Conservation (phyloP, 768 basidiomycete species). For the Tricholoma bakamatsutake region DNA sequence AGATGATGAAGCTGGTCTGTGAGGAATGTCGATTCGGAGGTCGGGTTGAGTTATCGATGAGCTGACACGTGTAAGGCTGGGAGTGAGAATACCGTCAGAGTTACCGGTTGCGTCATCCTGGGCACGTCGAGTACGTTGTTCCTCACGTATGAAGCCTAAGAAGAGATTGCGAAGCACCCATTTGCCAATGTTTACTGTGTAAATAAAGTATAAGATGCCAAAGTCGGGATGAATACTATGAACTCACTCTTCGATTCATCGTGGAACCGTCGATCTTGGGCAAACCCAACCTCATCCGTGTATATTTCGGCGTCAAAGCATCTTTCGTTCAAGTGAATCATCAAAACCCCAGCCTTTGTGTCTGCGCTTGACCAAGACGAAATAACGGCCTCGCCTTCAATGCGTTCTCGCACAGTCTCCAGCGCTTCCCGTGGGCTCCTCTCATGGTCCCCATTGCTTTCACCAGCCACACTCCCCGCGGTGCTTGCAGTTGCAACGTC, state of each 20-base stretch:
- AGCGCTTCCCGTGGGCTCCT: constrained; percentile 76
- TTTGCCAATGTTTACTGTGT: constrained; percentile 83
- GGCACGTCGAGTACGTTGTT: constrained; percentile 39
- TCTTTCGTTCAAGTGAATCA: constrained; percentile 80
- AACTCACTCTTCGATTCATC: constrained; percentile 80
- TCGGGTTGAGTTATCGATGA: background rate
- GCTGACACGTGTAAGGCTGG: constrained; percentile 13
- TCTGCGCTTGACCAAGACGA: constrained; percentile 84
- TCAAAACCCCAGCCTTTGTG: constrained; percentile 83
- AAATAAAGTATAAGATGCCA: background rate
- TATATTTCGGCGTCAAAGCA: constrained; percentile 96
- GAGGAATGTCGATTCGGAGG: constrained; percentile 1
- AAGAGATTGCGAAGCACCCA: constrained; percentile 89
- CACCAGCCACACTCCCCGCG: constrained; percentile 38
- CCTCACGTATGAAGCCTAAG: constrained; percentile 67
- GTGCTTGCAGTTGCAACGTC: constrained; percentile 59
- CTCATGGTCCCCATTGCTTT: constrained; percentile 36
- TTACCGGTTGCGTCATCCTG: constrained; percentile 18
- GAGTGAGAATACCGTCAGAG: constrained; percentile 18
- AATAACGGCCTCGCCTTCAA: constrained; percentile 93
- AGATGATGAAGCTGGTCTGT: constrained; percentile 21
- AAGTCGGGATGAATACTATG: background rate
- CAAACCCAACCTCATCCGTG: constrained; percentile 83
- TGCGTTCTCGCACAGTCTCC: constrained; percentile 80
- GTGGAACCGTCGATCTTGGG: constrained; percentile 49